A percentile compares a stretch with the other conserved stretches of the same genome.
Evolutionary conservation across 225 moss, liverwort and hornwort species (phyloP).

Genomic region (Physcomitrellopsis africana): DNA sequence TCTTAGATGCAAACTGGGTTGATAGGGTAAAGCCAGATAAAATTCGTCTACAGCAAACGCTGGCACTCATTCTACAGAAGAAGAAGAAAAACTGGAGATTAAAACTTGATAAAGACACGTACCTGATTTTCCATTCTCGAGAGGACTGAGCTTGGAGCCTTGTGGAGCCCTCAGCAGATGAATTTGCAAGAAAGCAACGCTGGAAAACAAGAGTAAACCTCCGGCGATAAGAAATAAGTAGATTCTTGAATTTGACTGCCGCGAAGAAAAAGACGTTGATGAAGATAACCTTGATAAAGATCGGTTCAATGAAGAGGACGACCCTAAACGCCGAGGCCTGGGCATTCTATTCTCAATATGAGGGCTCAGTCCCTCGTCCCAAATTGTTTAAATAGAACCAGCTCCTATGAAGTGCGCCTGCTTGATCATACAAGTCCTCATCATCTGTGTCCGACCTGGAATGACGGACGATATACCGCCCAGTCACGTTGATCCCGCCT

Average conservation of each 20-base stretch:
- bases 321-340: constrained; percentile 67
- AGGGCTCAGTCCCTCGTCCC: constrained; percentile 37
- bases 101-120: neutral
- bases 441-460: no score
- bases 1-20: no score
- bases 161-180: constrained; percentile 48
- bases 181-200: constrained; percentile 67
- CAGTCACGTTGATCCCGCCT: no score
- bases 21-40: neutral
- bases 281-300: constrained; percentile 60
- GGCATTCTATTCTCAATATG: constrained; percentile 56
- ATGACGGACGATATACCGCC: no score
- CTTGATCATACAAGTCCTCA: no score
- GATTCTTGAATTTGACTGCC: constrained; percentile 53
- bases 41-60: neutral
- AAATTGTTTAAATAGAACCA: neutral
- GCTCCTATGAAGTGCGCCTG: no score
- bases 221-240: constrained; percentile 63
- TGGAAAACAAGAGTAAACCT: constrained; percentile 62
- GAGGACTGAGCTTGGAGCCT: constrained; percentile 46
- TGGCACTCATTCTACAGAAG: neutral
- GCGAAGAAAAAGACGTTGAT: constrained; percentile 53
- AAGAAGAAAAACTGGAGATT: neutral
- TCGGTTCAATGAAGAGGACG: constrained; percentile 61
- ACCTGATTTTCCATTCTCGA: constrained; percentile 67